Conservation (phyloP, 192 early-diverging fungal genomes). For the Backusella westeae region DNA sequence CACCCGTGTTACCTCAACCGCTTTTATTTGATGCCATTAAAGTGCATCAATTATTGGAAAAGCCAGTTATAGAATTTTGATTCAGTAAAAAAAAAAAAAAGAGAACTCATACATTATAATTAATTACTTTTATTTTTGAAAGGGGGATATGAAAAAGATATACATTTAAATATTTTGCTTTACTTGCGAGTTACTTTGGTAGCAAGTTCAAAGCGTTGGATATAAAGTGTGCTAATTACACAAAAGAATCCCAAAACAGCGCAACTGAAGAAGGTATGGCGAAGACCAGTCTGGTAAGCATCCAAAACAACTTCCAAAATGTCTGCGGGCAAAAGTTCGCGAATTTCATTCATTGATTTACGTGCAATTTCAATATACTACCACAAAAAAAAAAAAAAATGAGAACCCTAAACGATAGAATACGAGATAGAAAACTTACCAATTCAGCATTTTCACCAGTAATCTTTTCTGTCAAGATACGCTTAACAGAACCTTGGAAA, state of each 20-base stretch:
- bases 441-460: conserved; percentile 28
- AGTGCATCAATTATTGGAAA: not conserved
- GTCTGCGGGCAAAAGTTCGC: conserved; percentile 17
- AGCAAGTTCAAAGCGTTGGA: conserved; percentile 21
- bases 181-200: conserved; percentile 7
- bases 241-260: conserved; percentile 6
- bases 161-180: not conserved
- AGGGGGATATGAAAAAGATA: not conserved
- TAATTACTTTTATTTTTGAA: not conserved
- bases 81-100: not conserved
- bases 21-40: not conserved
- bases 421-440: conserved; percentile 13
- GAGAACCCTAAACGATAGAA: not conserved
- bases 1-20: not conserved
- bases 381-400: not conserved
- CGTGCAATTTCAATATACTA: conserved; percentile 34
- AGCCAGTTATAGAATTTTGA: not conserved
- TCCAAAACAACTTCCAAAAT: conserved; percentile 20
- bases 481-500: conserved; percentile 40
- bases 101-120: not conserved
- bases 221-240: conserved; percentile 18
- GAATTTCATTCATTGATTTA: conserved; percentile 30
- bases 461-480: conserved; percentile 22
- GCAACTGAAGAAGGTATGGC: conserved; percentile 9
- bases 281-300: conserved; percentile 19